phyloP scores from a whole-genome alignment of 1,139 yeast genomes.

The Neolecta irregularis region DNA sequence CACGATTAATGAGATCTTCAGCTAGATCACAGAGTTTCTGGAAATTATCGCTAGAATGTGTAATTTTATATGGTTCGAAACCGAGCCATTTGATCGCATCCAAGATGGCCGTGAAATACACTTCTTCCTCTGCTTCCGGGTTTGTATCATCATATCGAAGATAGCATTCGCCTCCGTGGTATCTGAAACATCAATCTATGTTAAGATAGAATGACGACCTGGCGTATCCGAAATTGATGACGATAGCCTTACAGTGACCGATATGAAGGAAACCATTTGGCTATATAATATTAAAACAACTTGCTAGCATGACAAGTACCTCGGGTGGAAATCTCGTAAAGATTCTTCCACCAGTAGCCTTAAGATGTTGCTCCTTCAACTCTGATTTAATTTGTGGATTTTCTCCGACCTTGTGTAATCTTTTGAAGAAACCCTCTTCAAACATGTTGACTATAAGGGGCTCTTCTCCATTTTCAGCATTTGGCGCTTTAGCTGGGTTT shows the following conservation, averaged over 20 bases:
- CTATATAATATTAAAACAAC: not conserved
- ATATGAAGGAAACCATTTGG: conserved; percentile 94
- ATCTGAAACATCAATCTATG: conserved; percentile 26
- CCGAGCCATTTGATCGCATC: conserved; percentile 89
- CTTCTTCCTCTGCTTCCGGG: conserved; percentile 96
- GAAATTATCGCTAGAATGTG: conserved; percentile 92
- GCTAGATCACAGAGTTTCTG: conserved; percentile 78
- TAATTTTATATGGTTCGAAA: conserved; percentile 77
- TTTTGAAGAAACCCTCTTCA: conserved; percentile 88
- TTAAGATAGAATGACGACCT: conserved; percentile 1
- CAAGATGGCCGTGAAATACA: conserved; percentile 67
- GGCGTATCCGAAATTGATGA: conserved; percentile 92
- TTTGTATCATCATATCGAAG: conserved; percentile 94
- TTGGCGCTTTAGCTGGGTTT: conserved; percentile 22
- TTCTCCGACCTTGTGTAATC: conserved; percentile 86
- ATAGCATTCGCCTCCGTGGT: conserved; percentile 71
- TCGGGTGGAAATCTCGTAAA: conserved; percentile 96
- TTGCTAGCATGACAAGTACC: conserved; percentile 12
- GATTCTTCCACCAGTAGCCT: conserved; percentile 64
- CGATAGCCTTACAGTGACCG: conserved; percentile 95
- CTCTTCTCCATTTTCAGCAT: conserved; percentile 23
- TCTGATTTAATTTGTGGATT: conserved; percentile 84
- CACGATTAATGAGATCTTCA: conserved; percentile 52
- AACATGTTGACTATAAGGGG: conserved; percentile 64
- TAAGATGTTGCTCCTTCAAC: conserved; percentile 62